phyloP scores from a whole-genome alignment of 2,329 filamentous ascomycete genomes.

The Penicillium sp. region DNA sequence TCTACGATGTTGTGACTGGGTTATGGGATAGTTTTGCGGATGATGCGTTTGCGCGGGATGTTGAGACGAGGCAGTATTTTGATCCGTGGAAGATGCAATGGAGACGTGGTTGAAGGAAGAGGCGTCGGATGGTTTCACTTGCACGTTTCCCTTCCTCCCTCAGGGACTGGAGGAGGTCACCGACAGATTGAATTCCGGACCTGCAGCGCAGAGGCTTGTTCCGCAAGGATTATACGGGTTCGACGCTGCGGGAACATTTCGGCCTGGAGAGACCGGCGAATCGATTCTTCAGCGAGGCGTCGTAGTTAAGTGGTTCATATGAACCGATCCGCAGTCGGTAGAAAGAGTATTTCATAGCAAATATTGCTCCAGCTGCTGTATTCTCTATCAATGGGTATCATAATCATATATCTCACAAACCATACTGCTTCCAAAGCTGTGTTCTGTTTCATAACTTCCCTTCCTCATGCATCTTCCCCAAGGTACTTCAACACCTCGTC shows the following conservation, averaged over 20 bases:
- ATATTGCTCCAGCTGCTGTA: background rate
- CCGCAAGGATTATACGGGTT: slow-evolving; percentile 59
- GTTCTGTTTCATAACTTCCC: background rate
- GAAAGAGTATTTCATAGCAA: background rate
- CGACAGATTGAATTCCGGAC: slow-evolving; percentile 56
- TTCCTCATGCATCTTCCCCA: slow-evolving; percentile 43
- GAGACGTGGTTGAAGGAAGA: slow-evolving; percentile 55
- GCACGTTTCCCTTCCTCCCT: slow-evolving; percentile 58
- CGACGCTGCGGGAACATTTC: slow-evolving; percentile 61
- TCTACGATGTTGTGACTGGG: slow-evolving; percentile 60
- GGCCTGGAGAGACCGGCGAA: slow-evolving; percentile 57
- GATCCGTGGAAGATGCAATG: slow-evolving; percentile 60
- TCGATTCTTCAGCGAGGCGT: slow-evolving; percentile 41
- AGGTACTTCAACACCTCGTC: slow-evolving; percentile 80
- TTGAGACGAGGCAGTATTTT: slow-evolving; percentile 56
- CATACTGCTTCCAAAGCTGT: background rate
- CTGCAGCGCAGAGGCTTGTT: slow-evolving; percentile 60
- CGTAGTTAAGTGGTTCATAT: background rate
- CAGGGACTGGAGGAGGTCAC: slow-evolving; percentile 59
- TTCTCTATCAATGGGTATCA: slow-evolving; percentile 8
- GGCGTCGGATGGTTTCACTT: slow-evolving; percentile 60
- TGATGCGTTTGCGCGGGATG: slow-evolving; percentile 60
- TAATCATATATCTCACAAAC: background rate
- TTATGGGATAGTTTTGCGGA: slow-evolving; percentile 63
- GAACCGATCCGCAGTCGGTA: background rate